phyloP scores from a whole-genome alignment of 495 filamentous ascomycete species.

The Neurospora sublineolata region DNA sequence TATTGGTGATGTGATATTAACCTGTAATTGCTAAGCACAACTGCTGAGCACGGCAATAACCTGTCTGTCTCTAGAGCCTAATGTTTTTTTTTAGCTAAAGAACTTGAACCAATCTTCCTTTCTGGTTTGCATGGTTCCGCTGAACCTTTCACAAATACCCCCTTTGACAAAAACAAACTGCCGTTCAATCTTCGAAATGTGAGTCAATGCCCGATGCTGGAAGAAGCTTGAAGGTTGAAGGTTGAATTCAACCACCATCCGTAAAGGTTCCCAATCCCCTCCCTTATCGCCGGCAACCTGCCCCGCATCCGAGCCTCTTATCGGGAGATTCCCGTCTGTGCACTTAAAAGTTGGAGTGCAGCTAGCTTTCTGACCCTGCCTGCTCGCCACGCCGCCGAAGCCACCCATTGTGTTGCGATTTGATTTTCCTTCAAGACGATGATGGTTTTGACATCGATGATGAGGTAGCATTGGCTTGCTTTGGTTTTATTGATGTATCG shows the following conservation, averaged over 20 bases:
- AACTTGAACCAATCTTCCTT: background rate
- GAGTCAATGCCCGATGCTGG: background rate
- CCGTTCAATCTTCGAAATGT: background rate
- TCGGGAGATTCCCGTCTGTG: background rate
- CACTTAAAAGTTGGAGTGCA: background rate
- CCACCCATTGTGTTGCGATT: background rate
- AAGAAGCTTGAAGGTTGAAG: background rate
- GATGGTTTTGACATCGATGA: background rate
- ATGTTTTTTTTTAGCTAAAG: background rate
- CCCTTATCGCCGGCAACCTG: background rate
- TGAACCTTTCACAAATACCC: too few species aligned
- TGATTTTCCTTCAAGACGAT: background rate
- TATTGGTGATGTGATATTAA: background rate
- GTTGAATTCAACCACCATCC: background rate
- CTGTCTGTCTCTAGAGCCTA: background rate
- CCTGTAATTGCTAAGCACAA: background rate
- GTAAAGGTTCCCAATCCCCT: background rate
- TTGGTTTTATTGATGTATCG: too few species aligned
- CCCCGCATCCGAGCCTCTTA: background rate
- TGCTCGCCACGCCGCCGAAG: background rate
- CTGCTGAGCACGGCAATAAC: background rate
- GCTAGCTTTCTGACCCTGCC: background rate
- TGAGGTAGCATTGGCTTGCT: background rate
- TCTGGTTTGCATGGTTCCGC: background rate
- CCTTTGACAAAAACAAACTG: too few species aligned